Evolutionary conservation across 2,329 filamentous ascomycete genomes (phyloP), one percentile per base, ranked within the genome.

Genomic region (Cordyceps javanica): DNA sequence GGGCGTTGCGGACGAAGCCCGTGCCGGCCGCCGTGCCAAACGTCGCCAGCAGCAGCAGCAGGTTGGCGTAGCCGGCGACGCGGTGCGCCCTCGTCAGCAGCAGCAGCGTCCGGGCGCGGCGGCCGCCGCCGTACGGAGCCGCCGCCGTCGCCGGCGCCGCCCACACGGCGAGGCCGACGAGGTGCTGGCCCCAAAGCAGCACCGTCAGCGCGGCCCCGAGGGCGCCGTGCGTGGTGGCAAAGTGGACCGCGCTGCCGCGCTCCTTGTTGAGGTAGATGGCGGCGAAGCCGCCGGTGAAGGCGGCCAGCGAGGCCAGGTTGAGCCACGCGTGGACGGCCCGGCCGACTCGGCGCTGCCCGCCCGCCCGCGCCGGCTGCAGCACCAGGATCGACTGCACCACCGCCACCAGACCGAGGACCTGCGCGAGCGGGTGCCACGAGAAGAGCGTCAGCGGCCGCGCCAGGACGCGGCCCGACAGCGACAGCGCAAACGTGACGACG

Each of bases 71-170:
- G 2, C 93, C 94, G 23, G 79, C 81, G 55, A 82, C 74, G 30
- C 93, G 84, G 71, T 97, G 94, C 66, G 92, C 96, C 73, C 96
- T 97, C 80, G 93, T 97, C 42, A 96, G 71, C 25, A n/a, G n/a
- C n/a, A n/a, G n/a, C n/a, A n/a, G 78, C 78, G 79, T 92, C 95
- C 21, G 91, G 93, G 3, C 85, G 85, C 26, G 90, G 86, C 61
- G n/a, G n/a, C 87, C 85, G 57, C 90, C 85, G 5, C 92, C 92
- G 65, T 93, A 95, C 1, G 96, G 66, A 0, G 69, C 68, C 0
- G 92, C 92, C 3, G 82, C 76, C 59, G 85, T 90, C 0, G 69
- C 68, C 0, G 92, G 92, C 3, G 82, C 76, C 59, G 85, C 90
- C 77, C 88, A 97, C 75, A 94, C 90, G 32, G 90, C 88, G 61